Evolutionary conservation across 1,139 yeast genomes (phyloP), one percentile per base, ranked within the genome.

Genomic region (Yamadazyma sp.): DNA sequence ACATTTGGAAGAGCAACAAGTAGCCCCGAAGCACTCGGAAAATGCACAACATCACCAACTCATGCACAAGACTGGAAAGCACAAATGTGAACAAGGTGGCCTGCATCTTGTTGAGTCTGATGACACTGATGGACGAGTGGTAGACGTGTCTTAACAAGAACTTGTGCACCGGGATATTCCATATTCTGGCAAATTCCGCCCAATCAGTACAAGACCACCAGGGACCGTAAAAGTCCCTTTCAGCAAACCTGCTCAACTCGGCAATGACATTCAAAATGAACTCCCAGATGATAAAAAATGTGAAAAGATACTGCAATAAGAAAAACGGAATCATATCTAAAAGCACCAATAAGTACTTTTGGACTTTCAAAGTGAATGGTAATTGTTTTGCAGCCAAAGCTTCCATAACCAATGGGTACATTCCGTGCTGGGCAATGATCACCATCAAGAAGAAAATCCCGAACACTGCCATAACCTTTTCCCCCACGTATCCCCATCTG

Each of bases 151-250:
- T 77, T 32, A 89, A 67, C 43, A 92, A 67, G 53, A 92, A 92
- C 49, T 82, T 78, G 59, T 92, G 97, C n/a, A 94, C 97, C 0
- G 97, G 97, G 8, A 80, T 76, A 57, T 92, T 92, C 98, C 99
- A 94, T 48, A 86, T 81, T 48, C 97, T 76, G 8, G 97, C 86
- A 63, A 86, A 92, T 57, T 89, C 92, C 40, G 86, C 89, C 96
- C 97, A 92, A 35, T 89, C 84, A 21, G 86, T 80, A 48, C 95
- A 86, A 50, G 92, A 87, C 98, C 97, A 92, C 98, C 98, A 92
- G 31, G 89, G 87, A 3, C 95, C 95, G 54, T 92, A 92, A 59
- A 92, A 92, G 49, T 85, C 86, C 31, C 98, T 76, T 57, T 92
- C 97, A 2, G 90, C 96, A 61, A 83, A 92, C 38, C 74, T 54